phyloP scores from a whole-genome alignment of 2,329 filamentous ascomycete genomes.

The Penicillium sp. region DNA sequence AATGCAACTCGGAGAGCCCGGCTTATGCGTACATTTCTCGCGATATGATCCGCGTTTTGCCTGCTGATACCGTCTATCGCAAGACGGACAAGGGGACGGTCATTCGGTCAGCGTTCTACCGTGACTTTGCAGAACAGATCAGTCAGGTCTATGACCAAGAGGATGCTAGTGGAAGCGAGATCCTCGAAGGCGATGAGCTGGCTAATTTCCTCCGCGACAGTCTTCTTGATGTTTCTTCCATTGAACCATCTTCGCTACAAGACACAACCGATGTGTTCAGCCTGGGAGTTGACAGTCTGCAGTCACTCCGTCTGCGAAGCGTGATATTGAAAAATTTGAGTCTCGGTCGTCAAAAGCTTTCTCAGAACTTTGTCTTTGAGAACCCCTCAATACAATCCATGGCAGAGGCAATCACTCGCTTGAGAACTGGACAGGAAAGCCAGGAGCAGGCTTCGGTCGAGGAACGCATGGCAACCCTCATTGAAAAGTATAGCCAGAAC shows the following conservation, averaged over 20 bases:
- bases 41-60: conserved; percentile 30
- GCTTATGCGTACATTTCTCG: conserved; percentile 37
- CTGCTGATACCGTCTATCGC: conserved; percentile 22
- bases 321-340: conserved; percentile 23
- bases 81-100: conserved; percentile 33
- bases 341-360: conserved; percentile 21
- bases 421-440: conserved; percentile 15
- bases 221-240: conserved; percentile 43
- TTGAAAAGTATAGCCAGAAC: conserved; percentile 48
- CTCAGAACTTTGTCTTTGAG: conserved; percentile 30
- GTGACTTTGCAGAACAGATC: conserved; percentile 26
- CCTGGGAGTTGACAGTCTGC: conserved; percentile 30
- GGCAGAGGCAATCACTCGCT: conserved; percentile 23
- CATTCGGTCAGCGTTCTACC: conserved; percentile 30
- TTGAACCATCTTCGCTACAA: conserved; percentile 17
- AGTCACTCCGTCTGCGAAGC: conserved; percentile 27
- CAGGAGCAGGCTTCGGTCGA: conserved; percentile 35
- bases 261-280: conserved; percentile 27
- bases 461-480: conserved; percentile 51
- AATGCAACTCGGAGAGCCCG: conserved; percentile 56
- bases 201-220: conserved; percentile 23
- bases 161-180: conserved; percentile 18
- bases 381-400: conserved; percentile 27
- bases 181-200: conserved; percentile 23
- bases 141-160: conserved; percentile 25